These are phyloP conservation scores for Taphrina betulina DNA, from an alignment of 1,139 yeast species.

Conservation along the genomic window DNA sequence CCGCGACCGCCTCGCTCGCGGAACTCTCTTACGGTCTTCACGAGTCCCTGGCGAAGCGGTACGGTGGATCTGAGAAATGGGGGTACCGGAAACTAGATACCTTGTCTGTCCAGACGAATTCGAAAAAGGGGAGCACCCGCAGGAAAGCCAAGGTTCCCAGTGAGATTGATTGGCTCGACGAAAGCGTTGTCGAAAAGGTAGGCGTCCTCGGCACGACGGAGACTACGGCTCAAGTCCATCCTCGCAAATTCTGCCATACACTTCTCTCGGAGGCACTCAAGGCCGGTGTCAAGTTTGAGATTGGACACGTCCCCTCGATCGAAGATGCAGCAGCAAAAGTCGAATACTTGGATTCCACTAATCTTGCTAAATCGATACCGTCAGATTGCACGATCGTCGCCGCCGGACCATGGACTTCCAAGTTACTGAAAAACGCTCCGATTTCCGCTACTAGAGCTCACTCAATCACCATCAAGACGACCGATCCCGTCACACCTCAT, in stretches of 20 bases:
- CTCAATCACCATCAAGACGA: constrained; percentile 86
- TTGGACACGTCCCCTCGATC: constrained; percentile 56
- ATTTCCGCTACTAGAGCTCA: constrained; percentile 91
- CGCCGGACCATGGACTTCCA: constrained; percentile 92
- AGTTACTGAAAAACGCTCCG: constrained; percentile 85
- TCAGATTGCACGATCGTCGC: constrained; percentile 81
- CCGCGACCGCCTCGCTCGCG: constrained; percentile 92
- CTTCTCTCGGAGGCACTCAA: constrained; percentile 77
- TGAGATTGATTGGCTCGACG: constrained; percentile 79
- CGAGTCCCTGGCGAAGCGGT: constrained; percentile 73
- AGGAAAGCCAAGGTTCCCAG: constrained; percentile 52
- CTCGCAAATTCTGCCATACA: constrained; percentile 83
- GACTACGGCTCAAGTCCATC: constrained; percentile 96
- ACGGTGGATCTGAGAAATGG: constrained; percentile 82
- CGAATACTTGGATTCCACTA: constrained; percentile 11
- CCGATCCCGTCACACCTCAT: constrained; percentile 71
- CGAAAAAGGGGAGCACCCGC: constrained; percentile 33
- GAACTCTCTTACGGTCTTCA: constrained; percentile 84
- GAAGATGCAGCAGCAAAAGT: constrained; percentile 21
- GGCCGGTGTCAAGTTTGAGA: constrained; percentile 73
- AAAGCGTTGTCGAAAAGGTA: constrained; percentile 67
- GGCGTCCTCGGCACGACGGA: constrained; percentile 79
- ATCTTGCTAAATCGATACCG: constrained; percentile 42
- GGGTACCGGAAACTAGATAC: constrained; percentile 88
- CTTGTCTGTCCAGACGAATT: constrained; percentile 81